These are phyloP conservation scores for Xanthoparmelia taractica DNA, from an alignment of 495 filamentous ascomycete genomes.

Conservation along the genomic window DNA sequence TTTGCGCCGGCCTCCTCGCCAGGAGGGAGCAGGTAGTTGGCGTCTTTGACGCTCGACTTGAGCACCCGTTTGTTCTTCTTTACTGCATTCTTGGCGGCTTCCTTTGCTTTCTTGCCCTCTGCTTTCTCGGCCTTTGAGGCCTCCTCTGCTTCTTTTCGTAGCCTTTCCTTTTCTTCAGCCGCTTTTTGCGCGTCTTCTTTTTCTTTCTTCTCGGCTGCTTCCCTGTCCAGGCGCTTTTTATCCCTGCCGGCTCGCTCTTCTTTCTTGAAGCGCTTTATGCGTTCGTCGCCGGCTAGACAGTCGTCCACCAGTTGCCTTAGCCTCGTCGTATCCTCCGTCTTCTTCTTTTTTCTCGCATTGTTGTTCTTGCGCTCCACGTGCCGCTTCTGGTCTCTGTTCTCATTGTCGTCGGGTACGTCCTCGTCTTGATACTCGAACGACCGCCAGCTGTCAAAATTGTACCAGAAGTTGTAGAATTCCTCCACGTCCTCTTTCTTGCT, in stretches of 20 bases:
- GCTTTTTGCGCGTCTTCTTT: conserved; percentile 70
- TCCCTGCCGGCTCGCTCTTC: conserved; percentile 87
- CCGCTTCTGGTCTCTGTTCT: conserved; percentile 97
- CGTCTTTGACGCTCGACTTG: conserved; percentile 85
- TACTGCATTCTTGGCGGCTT: conserved; percentile 91
- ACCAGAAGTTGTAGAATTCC: conserved; percentile 98
- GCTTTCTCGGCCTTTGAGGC: conserved; percentile 73
- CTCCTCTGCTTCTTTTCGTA: conserved; percentile 75
- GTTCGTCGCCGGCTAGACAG: conserved; percentile 70
- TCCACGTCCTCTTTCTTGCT: conserved; percentile 82
- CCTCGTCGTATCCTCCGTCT: conserved; percentile 91
- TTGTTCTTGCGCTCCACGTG: conserved; percentile 97
- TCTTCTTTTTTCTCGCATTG: conserved; percentile 96
- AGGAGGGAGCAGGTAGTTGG: conserved; percentile 74
- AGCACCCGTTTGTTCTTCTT: conserved; percentile 99
- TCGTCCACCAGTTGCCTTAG: conserved; percentile 85
- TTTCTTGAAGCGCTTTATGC: conserved; percentile 94
- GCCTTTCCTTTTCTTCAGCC: conserved; percentile 69
- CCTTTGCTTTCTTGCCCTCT: conserved; percentile 91
- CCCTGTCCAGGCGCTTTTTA: conserved; percentile 81
- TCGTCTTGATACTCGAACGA: conserved; percentile 97
- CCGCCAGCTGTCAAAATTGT: conserved; percentile 97
- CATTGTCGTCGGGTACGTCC: conserved; percentile 96
- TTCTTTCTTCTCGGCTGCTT: conserved; percentile 79
- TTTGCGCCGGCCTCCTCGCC: conserved; percentile 58